These are phyloP conservation scores for Yarrowia sp. DNA, from an alignment of 805 yeast species.

Conservation along the genomic window DNA sequence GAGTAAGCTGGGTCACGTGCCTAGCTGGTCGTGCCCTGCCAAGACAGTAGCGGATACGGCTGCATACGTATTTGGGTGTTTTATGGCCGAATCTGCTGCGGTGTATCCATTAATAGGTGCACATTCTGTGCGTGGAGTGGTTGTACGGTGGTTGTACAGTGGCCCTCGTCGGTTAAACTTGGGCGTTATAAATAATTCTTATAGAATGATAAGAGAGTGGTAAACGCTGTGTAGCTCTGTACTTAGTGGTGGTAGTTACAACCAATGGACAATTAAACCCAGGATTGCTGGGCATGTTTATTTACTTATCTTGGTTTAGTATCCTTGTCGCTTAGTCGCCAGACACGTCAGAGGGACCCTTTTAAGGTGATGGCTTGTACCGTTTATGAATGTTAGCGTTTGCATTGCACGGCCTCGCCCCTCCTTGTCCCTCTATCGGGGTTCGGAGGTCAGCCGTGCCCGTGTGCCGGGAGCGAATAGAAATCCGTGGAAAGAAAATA, in stretches of 20 bases:
- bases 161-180: background rate
- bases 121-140: background rate
- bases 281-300: background rate
- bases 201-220: background rate
- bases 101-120: too few relatives aligned
- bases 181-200: background rate
- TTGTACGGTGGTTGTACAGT: background rate
- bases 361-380: conserved; percentile 4
- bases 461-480: background rate
- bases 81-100: background rate
- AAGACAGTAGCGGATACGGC: conserved; percentile 15
- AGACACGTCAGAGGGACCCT: background rate
- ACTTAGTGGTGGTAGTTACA: too few relatives aligned
- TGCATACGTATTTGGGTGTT: background rate
- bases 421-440: conserved; percentile 19
- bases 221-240: too few relatives aligned
- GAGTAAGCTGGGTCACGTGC: background rate
- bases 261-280: too few relatives aligned
- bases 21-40: background rate
- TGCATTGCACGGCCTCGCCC: conserved; percentile 17
- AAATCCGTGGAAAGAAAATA: background rate
- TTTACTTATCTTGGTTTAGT: background rate
- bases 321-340: too few relatives aligned
- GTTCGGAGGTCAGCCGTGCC: conserved; percentile 24
- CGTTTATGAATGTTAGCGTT: background rate